Conservation (phyloP, 2,329 filamentous ascomycete species). For the Colletotrichum sp. region DNA sequence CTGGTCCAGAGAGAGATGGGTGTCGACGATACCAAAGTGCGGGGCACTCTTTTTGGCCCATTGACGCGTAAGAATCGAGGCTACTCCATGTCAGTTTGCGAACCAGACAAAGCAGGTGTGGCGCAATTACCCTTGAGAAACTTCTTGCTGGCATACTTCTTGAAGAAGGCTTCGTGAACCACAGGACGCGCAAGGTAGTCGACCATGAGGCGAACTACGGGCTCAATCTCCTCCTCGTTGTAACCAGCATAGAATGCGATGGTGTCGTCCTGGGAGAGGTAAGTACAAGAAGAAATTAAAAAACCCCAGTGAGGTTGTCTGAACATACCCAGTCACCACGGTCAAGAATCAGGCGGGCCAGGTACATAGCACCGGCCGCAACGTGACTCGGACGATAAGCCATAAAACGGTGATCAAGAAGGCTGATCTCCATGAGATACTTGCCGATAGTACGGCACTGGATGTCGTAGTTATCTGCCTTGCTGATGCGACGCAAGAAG, state of each 20-base stretch:
- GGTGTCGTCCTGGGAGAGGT: slow-evolving; percentile 71
- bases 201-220: slow-evolving; percentile 92
- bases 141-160: slow-evolving; percentile 99
- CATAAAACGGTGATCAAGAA: slow-evolving; percentile 95
- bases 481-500: slow-evolving; percentile 97
- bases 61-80: slow-evolving; percentile 86
- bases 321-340: slow-evolving; percentile 85
- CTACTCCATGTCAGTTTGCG: slow-evolving; percentile 50
- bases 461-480: slow-evolving; percentile 99
- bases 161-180: slow-evolving; percentile 96
- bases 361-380: slow-evolving; percentile 92
- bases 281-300: slow-evolving; percentile 28
- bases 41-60: slow-evolving; percentile 87
- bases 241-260: slow-evolving; percentile 93
- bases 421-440: slow-evolving; percentile 96
- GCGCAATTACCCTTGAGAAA: slow-evolving; percentile 88
- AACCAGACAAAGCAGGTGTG: neutral
- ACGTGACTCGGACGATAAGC: slow-evolving; percentile 86
- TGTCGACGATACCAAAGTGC: slow-evolving; percentile 59
- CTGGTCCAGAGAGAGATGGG: slow-evolving; percentile 56
- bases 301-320: neutral
- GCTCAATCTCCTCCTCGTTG: slow-evolving; percentile 88
- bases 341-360: slow-evolving; percentile 88
- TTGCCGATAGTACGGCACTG: slow-evolving; percentile 96
- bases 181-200: slow-evolving; percentile 94